Evolutionary conservation across 106 monocot genomes (phyloP), one percentile per base, ranked within the genome.

Genomic region (Agapanthus africanus): DNA sequence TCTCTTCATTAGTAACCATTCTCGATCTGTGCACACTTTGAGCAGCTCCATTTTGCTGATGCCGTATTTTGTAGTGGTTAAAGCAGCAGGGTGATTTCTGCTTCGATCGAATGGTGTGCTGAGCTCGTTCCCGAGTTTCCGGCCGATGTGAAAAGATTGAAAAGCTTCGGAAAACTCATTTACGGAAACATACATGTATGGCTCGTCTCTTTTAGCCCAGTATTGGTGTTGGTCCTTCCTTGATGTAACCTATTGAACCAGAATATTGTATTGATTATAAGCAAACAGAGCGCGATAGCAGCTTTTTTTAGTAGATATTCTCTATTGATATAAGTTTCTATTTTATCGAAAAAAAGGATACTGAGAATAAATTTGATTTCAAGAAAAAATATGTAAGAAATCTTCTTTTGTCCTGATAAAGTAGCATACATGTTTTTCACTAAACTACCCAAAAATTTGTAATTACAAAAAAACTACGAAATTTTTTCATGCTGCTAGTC

Each of bases 231-330:
- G 88, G 54, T 88, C 88, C 64, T 84, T 88, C 50, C 72, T 81
- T 13, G 87, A 88, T 70, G 87, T 88, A 22, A 84, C 87, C 87
- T 87, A 51, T n/a, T n/a, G n/a, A n/a, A n/a, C n/a, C n/a, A n/a
- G n/a, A n/a, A n/a, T n/a, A n/a, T n/a, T n/a, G n/a, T n/a, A n/a
- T n/a, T n/a, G n/a, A n/a, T n/a, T n/a, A n/a, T n/a, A n/a, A n/a
- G n/a, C n/a, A n/a, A n/a, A n/a, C n/a, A n/a, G n/a, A n/a, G n/a
- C n/a, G n/a, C n/a, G n/a, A n/a, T n/a, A n/a, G n/a, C n/a, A n/a
- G n/a, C n/a, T n/a, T n/a, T n/a, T n/a, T n/a, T n/a, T n/a, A n/a
- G n/a, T n/a, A n/a, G n/a, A n/a, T n/a, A n/a, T n/a, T n/a, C n/a
- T n/a, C n/a, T n/a, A n/a, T n/a, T n/a, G n/a, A n/a, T n/a, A n/a